Conservation (phyloP, 495 filamentous ascomycete genomes). For the Letharia columbiana region DNA sequence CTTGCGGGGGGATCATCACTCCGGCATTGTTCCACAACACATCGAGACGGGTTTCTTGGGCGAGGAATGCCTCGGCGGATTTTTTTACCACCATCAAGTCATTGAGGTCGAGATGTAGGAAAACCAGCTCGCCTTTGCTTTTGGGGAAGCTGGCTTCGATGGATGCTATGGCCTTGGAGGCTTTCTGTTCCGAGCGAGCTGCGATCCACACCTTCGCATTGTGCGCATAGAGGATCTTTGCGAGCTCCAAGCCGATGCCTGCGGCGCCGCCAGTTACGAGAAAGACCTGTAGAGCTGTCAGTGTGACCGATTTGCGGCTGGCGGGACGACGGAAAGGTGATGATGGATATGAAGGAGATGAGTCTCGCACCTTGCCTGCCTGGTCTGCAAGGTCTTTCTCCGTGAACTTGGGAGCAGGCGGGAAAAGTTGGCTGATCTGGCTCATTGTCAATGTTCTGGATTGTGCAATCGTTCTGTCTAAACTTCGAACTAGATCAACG, state of each 20-base stretch:
- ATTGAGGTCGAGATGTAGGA: constrained; percentile 38
- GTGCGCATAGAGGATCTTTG: constrained; percentile 35
- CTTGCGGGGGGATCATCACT: constrained; percentile 31
- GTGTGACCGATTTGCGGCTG: neutral
- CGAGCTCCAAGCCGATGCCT: constrained; percentile 36
- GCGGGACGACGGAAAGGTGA: neutral
- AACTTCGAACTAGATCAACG: neutral
- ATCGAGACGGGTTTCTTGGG: constrained; percentile 38
- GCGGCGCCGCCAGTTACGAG: constrained; percentile 38
- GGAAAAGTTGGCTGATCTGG: neutral
- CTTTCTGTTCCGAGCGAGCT: constrained; percentile 35
- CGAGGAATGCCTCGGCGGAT: constrained; percentile 35
- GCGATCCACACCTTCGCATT: constrained; percentile 39
- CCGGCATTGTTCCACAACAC: constrained; percentile 53
- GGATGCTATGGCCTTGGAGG: constrained; percentile 29
- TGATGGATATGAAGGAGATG: neutral
- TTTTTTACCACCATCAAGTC: constrained; percentile 44
- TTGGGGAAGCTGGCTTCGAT: constrained; percentile 25
- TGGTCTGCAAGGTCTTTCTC: constrained; percentile 2
- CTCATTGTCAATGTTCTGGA: neutral
- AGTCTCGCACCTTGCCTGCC: neutral
- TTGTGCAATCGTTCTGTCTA: neutral
- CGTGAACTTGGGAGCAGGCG: neutral
- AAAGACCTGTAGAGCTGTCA: constrained; percentile 30
- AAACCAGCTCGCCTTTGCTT: constrained; percentile 32